Percentiles rank a stretch among this genome's conserved stretches.
Evolutionary conservation across 768 basidiomycete genomes (phyloP).

Genomic region (Pleurotus tuoliensis): DNA sequence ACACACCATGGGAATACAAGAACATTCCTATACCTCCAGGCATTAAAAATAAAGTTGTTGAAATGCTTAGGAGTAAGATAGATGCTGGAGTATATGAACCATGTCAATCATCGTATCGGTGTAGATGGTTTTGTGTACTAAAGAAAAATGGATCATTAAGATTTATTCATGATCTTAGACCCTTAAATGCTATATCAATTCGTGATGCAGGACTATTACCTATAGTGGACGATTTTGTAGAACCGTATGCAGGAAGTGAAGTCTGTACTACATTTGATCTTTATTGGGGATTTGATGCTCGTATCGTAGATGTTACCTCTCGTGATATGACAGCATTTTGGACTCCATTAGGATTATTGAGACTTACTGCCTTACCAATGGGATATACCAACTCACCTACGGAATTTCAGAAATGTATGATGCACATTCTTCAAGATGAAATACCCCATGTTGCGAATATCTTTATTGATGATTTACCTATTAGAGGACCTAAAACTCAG

Average conservation of each 20-base stretch:
- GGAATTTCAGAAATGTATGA: conserved; percentile 28
- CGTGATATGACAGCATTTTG: conserved; percentile 33
- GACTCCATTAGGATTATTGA: conserved; percentile 28
- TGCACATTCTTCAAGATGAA: conserved; percentile 27
- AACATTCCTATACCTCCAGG: conserved; percentile 27
- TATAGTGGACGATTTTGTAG: not conserved
- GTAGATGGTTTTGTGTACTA: conserved; percentile 31
- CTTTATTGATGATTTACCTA: not conserved
- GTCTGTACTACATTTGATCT: no score
- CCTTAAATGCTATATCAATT: conserved; percentile 34
- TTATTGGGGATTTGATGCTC: no score
- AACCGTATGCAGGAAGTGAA: no score
- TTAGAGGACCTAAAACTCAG: no score
- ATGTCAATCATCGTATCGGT: conserved; percentile 23
- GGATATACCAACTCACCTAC: conserved; percentile 35
- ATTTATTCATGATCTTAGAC: conserved; percentile 34
- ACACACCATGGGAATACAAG: conserved; percentile 29
- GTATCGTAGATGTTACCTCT: conserved; percentile 13
- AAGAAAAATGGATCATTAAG: conserved; percentile 30
- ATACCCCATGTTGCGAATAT: conserved; percentile 13
- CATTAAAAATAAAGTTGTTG: conserved; percentile 18
- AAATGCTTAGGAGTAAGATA: conserved; percentile 27
- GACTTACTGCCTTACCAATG: conserved; percentile 29
- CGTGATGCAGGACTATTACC: conserved; percentile 30
- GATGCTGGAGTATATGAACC: conserved; percentile 27